These are phyloP conservation scores for Ordospora pajunii DNA, from an alignment of 371 early-diverging fungal species.

Conservation along the genomic window DNA sequence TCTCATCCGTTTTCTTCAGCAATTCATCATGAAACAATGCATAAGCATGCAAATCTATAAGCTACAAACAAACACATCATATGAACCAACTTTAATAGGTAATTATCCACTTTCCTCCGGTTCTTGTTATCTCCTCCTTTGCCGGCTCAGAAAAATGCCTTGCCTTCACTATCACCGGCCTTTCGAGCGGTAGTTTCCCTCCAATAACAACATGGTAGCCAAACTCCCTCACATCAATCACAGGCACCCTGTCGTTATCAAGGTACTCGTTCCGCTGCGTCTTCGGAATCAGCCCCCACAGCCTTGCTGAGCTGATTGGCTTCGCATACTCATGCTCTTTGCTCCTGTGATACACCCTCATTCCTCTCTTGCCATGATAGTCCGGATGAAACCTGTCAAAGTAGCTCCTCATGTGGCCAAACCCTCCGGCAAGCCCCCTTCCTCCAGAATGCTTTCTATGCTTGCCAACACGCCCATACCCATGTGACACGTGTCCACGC, in stretches of 20 bases:
- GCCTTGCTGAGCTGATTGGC: slow-evolving; percentile 77
- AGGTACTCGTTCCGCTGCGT: slow-evolving; percentile 74
- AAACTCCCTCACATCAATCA: slow-evolving; percentile 58
- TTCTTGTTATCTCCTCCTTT: slow-evolving; percentile 91
- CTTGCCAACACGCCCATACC: slow-evolving; percentile 69
- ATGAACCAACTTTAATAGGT: not conserved
- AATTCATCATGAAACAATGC: too few relatives aligned
- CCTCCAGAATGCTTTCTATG: slow-evolving; percentile 99
- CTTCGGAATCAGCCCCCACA: slow-evolving; percentile 83
- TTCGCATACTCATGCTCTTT: slow-evolving; percentile 76
- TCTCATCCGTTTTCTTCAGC: too few relatives aligned
- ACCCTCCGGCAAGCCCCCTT: slow-evolving; percentile 97
- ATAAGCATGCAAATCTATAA: too few relatives aligned
- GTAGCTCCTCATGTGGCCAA: slow-evolving; percentile 96
- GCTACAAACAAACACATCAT: too few relatives aligned
- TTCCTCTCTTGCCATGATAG: slow-evolving; percentile 99
- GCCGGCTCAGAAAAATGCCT: slow-evolving; percentile 82
- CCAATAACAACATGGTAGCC: slow-evolving; percentile 93
- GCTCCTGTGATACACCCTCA: slow-evolving; percentile 94
- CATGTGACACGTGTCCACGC: slow-evolving; percentile 62
- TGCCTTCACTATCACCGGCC: slow-evolving; percentile 92
- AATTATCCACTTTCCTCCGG: slow-evolving; percentile 75
- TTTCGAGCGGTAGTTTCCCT: slow-evolving; percentile 70
- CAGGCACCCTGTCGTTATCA: slow-evolving; percentile 69
- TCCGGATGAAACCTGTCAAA: slow-evolving; percentile 99